Evolutionary conservation across 2,329 filamentous ascomycete species (phyloP), one percentile per base, ranked within the genome.

Genomic region (Ophiostoma sp.): DNA sequence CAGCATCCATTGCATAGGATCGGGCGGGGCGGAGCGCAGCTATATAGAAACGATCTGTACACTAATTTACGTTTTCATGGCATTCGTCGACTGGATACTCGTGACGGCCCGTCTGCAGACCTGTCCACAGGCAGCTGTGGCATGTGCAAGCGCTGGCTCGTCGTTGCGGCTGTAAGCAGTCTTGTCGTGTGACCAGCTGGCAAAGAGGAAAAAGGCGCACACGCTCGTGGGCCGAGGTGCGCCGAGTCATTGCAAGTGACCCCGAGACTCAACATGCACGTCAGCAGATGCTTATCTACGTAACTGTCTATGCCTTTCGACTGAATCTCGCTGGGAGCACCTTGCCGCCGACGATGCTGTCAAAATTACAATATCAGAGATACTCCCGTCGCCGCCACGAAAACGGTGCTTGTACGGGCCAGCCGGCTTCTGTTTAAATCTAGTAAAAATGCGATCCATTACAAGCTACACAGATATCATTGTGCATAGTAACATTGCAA

Each of bases 11-110:
- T 14, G n/a, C 4, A 18, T 27, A 7, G 49, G 45, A 12, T 5
- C 45, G n/a, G 45, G 45, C 45, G 49, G 16, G 38, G 60, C 60
- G 36, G 55, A 27, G 18, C n/a, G 42, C 18, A 45, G 40, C 18
- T 65, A 47, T n/a, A 49, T 65, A 49, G 42, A 49, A 16, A 52
- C 18, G 44, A 49, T 49, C 18, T 65, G 64, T 47, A 65, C 63
- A 65, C 27, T 65, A 47, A 40, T 42, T 44, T 63, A 63, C 60
- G 40, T 63, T 41, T 62, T 55, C 7, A 60, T 60, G 27, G 55
- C 55, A 60, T 38, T 11, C 27, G n/a, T 7, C 49, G 14, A 16
- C 16, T 38, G n/a, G 47, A 27, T 44, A 12, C 16, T 16, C 14
- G 18, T 49, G 16, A 6, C 16, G 14, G 5, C 27, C 27, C 27